phyloP scores from a whole-genome alignment of 768 basidiomycete genomes.

The Vararia minispora region DNA sequence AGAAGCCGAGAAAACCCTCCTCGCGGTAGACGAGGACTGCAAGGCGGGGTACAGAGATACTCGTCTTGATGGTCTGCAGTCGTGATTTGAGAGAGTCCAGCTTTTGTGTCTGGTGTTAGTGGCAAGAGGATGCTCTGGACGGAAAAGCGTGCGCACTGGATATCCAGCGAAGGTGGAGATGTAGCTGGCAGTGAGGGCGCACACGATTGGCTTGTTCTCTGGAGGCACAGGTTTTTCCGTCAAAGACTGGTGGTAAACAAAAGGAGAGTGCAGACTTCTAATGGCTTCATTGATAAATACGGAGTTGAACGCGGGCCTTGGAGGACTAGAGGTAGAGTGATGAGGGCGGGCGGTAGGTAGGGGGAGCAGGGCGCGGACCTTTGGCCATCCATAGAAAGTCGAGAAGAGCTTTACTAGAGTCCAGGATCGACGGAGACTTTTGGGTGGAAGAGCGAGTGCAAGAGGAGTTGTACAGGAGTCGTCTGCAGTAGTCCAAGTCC shows the following conservation, averaged over 20 bases:
- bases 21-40: conserved; percentile 68
- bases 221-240: conserved; percentile 5
- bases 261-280: conserved; percentile 7
- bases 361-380: conserved; percentile 9
- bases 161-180: conserved; percentile 90
- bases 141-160: conserved; percentile 36
- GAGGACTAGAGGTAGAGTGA: conserved; percentile 4
- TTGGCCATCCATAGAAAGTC: conserved; percentile 27
- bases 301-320: conserved; percentile 10
- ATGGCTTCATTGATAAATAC: conserved; percentile 13
- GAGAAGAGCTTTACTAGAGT: conserved; percentile 56
- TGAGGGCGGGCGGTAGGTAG: conserved; percentile 2
- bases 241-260: neutral
- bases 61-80: conserved; percentile 73
- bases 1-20: conserved; percentile 84
- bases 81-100: conserved; percentile 93
- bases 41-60: conserved; percentile 61
- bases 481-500: too few relatives aligned
- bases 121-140: neutral
- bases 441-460: too few relatives aligned
- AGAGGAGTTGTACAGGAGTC: too few relatives aligned
- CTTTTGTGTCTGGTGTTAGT: conserved; percentile 24
- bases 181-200: conserved; percentile 85
- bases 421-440: too few relatives aligned
- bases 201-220: conserved; percentile 84